phyloP scores from a whole-genome alignment of 2,329 filamentous ascomycete species.

The Cladosporium sp. region DNA sequence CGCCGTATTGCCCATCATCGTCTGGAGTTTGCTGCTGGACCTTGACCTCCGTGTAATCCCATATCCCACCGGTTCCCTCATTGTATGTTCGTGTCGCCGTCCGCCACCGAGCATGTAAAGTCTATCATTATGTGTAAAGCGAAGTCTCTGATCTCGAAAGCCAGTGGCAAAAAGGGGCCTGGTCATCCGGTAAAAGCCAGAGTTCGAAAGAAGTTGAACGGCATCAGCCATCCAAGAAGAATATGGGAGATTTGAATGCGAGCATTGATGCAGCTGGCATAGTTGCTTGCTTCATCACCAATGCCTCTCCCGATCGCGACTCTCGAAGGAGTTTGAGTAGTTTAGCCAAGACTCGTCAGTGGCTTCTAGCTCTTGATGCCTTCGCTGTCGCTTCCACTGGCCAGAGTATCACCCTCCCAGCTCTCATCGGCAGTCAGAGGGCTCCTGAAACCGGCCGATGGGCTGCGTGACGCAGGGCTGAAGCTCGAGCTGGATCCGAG shows the following conservation, averaged over 20 bases:
- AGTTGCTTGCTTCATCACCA: background rate
- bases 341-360: conserved; percentile 7
- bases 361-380: conserved; percentile 25
- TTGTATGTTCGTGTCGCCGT: conserved; percentile 8
- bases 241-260: background rate
- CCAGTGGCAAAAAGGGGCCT: background rate
- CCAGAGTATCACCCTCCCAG: conserved; percentile 61
- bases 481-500: conserved; percentile 79
- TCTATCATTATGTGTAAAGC: conserved; percentile 9
- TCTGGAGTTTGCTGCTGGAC: background rate
- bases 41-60: background rate
- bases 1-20: conserved; percentile 22
- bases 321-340: background rate
- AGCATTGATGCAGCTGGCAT: background rate
- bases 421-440: conserved; percentile 59
- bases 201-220: conserved; percentile 2
- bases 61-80: background rate
- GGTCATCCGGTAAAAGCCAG: background rate
- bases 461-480: conserved; percentile 65
- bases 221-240: background rate
- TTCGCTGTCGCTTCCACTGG: conserved; percentile 47
- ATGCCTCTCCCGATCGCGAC: background rate
- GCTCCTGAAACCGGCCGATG: conserved; percentile 50
- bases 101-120: conserved; percentile 8
- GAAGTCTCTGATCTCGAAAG: background rate